Conservation (phyloP, 495 filamentous ascomycete genomes). For the Wilcoxina mikolae region DNA sequence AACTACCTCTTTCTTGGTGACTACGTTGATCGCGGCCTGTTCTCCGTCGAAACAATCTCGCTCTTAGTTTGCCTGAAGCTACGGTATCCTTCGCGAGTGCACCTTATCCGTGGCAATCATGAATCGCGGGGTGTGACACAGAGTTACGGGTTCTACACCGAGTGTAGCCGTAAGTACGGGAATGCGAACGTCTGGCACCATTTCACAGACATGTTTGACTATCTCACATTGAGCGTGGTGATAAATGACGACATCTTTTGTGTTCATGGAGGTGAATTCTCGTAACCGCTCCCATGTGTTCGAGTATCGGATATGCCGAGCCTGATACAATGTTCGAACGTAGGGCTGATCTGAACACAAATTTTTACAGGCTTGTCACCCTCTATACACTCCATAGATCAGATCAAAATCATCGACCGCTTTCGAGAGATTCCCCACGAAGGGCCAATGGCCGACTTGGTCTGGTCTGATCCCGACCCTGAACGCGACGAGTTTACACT, state of each 20-base stretch:
- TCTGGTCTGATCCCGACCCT: conserved; percentile 93
- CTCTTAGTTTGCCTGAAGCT: conserved; percentile 89
- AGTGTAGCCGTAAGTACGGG: conserved; percentile 93
- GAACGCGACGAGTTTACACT: conserved; percentile 93
- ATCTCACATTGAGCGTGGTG: conserved; percentile 85
- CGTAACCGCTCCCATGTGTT: neutral
- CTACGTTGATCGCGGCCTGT: conserved; percentile 93
- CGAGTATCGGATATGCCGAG: neutral
- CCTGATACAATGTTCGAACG: neutral
- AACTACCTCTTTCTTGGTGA: conserved; percentile 97
- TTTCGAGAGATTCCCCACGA: conserved; percentile 97
- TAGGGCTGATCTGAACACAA: conserved; percentile 3
- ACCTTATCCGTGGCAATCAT: conserved; percentile 91
- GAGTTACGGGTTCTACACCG: conserved; percentile 97
- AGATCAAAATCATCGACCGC: conserved; percentile 98
- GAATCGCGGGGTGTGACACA: conserved; percentile 95
- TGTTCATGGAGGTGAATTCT: conserved; percentile 60
- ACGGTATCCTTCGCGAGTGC: conserved; percentile 79
- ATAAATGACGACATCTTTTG: conserved; percentile 99
- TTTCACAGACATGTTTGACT: conserved; percentile 99
- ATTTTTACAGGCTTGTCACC: conserved; percentile 62
- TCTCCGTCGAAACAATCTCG: conserved; percentile 93
- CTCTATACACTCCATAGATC: conserved; percentile 94
- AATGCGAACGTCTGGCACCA: conserved; percentile 98
- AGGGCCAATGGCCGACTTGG: conserved; percentile 96